Evolutionary conservation across 2,329 filamentous ascomycete genomes (phyloP), one percentile per base, ranked within the genome.

Genomic region (Scolecobasidium constrictum): DNA sequence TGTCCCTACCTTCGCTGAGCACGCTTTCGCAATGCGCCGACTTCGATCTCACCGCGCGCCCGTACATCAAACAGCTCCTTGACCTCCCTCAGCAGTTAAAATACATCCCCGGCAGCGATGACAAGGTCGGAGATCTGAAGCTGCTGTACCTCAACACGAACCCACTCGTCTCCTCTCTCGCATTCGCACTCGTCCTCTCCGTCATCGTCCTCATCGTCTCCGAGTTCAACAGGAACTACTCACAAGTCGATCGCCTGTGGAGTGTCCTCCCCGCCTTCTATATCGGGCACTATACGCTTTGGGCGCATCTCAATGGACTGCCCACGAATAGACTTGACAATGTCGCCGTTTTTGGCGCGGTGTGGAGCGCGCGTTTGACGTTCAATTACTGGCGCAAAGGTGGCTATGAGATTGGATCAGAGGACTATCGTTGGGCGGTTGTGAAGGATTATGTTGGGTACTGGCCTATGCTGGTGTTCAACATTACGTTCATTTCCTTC

Each of bases 311-410:
- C 48, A 75, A 79, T 35, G 83, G 81, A 2, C 56, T 94, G 1
- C 73, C 80, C 4, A 82, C 82, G 12, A 67, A 74, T 43, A 76
- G 81, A 38, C 60, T 95, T 35, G 81, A 94, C 54, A 77, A 82
- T 33, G 69, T 88, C 22, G 69, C 87, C 45, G 65, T 78, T 2
- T 78, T 86, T 52, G 83, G 78, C 40, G 62, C 73, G 1, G 52
- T 88, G 6, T 98, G 92, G 92, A 85, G 83, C 62, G 83, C 87
- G 66, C 83, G 92, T 9, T 68, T 98, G 62, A 96, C 90, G 3
- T 96, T 77, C 70, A 98, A 98, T 65, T 98, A 95, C 66, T 94
- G 84, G 81, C 82, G 92, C 46, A 94, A 86, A 61, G 92, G 92
- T 31, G 92, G 92, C 18, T 98, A 98, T 60, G 68, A 72, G 13